phyloP scores from a whole-genome alignment of 2,329 filamentous ascomycete genomes.

The Zopfia rhizophila region DNA sequence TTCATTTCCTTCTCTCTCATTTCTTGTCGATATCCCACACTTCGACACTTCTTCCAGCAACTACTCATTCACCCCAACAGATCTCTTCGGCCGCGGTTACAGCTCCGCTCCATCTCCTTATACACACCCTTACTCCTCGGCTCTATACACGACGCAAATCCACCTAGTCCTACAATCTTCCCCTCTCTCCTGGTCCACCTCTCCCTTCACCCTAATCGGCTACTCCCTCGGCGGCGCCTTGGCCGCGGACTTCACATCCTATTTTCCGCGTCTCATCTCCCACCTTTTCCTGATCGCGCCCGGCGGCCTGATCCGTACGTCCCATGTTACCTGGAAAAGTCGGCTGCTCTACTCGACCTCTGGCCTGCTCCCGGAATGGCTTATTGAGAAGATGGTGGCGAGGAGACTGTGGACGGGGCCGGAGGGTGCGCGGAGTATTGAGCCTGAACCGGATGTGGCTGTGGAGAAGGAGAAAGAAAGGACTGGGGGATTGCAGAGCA shows the following conservation, averaged over 20 bases:
- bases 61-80: constrained; percentile 51
- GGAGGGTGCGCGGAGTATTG: constrained; percentile 28
- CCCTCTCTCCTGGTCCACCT: constrained; percentile 68
- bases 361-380: constrained; percentile 67
- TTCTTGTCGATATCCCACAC: constrained; percentile 7
- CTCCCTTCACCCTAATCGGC: constrained; percentile 75
- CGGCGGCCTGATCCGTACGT: constrained; percentile 75
- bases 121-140: constrained; percentile 75
- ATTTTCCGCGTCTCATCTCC: constrained; percentile 74
- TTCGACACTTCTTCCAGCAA: constrained; percentile 2
- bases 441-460: constrained; percentile 37
- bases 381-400: constrained; percentile 61
- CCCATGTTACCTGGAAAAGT: constrained; percentile 69
- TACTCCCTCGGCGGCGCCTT: constrained; percentile 85
- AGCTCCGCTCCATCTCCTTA: constrained; percentile 70
- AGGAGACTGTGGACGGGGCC: constrained; percentile 43
- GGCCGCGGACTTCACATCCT: constrained; percentile 73
- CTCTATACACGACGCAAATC: constrained; percentile 78
- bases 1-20: too few species aligned
- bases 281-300: constrained; percentile 82
- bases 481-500: constrained; percentile 19
- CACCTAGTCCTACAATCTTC: constrained; percentile 77
- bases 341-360: constrained; percentile 71
- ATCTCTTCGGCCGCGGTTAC: constrained; percentile 81
- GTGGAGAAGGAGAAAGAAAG: constrained; percentile 23